These are phyloP conservation scores for Gossypium mustelinum DNA, from an alignment of 345 rosid species.

Conservation along the genomic window DNA sequence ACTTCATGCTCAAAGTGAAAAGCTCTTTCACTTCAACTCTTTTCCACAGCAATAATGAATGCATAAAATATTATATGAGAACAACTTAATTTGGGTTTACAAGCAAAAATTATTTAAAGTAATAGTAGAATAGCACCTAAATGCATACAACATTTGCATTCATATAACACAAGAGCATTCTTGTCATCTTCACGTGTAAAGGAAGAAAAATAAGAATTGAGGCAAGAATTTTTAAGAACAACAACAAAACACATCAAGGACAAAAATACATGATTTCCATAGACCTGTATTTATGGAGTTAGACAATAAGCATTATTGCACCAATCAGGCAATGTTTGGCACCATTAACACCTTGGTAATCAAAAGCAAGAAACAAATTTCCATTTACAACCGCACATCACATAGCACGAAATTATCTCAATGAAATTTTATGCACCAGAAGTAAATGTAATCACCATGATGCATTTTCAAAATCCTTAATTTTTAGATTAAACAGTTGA, in stretches of 20 bases:
- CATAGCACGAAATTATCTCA: not conserved
- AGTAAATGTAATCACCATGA: not conserved
- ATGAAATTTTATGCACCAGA: not conserved
- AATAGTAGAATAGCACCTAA: not conserved
- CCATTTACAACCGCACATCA: not conserved
- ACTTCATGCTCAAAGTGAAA: not conserved
- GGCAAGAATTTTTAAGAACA: not conserved
- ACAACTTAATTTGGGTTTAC: not conserved
- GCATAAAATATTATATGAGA: not conserved
- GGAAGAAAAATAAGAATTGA: not conserved
- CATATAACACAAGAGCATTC: not conserved
- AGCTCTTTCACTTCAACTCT: not conserved
- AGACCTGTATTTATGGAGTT: not conserved
- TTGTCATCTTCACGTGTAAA: not conserved
- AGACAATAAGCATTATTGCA: not conserved
- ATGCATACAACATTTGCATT: not conserved
- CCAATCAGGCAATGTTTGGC: not conserved
- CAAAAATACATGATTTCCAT: not conserved
- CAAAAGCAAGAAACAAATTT: not conserved
- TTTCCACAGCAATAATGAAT: not conserved
- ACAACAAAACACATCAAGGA: not conserved
- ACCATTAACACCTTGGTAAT: not conserved
- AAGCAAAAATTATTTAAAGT: not conserved
- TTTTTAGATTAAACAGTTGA: not conserved
- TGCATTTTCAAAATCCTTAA: not conserved